phyloP scores from a whole-genome alignment of 257 asterid species.

The Euphrasia confusa region DNA sequence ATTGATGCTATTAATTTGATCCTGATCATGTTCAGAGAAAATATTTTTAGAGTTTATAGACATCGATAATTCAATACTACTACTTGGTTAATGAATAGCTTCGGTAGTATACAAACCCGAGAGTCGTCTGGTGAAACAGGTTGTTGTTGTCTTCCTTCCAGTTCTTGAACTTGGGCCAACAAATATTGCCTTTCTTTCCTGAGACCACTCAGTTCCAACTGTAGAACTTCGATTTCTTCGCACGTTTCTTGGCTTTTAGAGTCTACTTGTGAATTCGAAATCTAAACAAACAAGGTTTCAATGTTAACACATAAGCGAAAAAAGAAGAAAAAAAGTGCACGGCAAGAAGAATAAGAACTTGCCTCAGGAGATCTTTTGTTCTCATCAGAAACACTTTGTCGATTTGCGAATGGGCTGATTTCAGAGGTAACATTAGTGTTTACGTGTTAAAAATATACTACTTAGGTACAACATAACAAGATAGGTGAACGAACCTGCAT shows the following conservation, averaged over 20 bases:
- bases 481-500: conserved; percentile 41
- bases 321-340: conserved; percentile 14
- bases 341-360: conserved; percentile 18
- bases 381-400: conserved; percentile 38
- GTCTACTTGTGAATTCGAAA: conserved; percentile 27
- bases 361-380: conserved; percentile 46
- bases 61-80: background rate
- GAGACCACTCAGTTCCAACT: conserved; percentile 43
- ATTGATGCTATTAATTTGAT: conserved; percentile 23
- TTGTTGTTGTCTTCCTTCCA: conserved; percentile 24
- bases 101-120: conserved; percentile 32
- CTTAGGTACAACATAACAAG: background rate
- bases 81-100: background rate
- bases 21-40: conserved; percentile 33
- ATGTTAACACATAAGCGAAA: conserved; percentile 20
- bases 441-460: conserved; percentile 13
- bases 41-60: background rate
- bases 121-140: conserved; percentile 30
- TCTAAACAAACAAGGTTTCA: conserved; percentile 28
- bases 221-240: conserved; percentile 42
- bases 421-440: conserved; percentile 22
- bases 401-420: conserved; percentile 40
- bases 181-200: conserved; percentile 46
- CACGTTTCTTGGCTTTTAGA: conserved; percentile 26
- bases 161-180: conserved; percentile 34